Percentiles rank a stretch among this genome's conserved stretches.
Evolutionary conservation across 176 grass and related monocot species (phyloP).

Genomic region (Hsuehochloa calcarea): DNA sequence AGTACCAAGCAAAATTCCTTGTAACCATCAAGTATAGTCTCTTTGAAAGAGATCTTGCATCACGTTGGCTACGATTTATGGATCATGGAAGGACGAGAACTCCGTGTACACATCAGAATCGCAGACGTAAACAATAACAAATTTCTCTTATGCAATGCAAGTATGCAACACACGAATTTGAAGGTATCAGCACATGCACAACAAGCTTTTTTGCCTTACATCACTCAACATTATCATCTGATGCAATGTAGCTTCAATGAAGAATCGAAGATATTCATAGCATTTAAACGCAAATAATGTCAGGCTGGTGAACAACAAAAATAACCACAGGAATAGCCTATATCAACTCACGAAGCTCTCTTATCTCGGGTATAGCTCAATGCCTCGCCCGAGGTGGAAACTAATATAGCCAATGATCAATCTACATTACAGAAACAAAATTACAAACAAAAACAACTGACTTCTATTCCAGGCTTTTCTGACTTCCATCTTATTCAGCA

Average conservation of each 20-base stretch:
- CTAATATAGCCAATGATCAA: constrained; percentile 27
- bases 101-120: not conserved
- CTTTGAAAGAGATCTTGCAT: not conserved
- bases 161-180: not conserved
- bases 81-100: not conserved
- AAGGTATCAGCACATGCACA: not conserved
- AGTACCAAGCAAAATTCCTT: not conserved
- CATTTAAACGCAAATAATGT: not conserved
- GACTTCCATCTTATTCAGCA: constrained; percentile 47
- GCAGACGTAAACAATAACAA: not conserved
- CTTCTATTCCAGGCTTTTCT: constrained; percentile 7
- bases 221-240: not conserved
- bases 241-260: constrained; percentile 14
- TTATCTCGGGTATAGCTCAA: constrained; percentile 26
- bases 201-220: not conserved
- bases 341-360: not conserved
- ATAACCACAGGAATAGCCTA: not conserved
- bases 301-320: not conserved
- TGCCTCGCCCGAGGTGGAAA: constrained; percentile 2
- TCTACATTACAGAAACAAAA: constrained; percentile 34
- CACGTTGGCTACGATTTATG: not conserved
- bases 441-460: constrained; percentile 31
- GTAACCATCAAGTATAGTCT: not conserved
- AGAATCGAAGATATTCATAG: not conserved
- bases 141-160: not conserved